These are phyloP conservation scores for Rhizopogon vulgaris DNA, from an alignment of 768 basidiomycete genomes.

Conservation along the genomic window DNA sequence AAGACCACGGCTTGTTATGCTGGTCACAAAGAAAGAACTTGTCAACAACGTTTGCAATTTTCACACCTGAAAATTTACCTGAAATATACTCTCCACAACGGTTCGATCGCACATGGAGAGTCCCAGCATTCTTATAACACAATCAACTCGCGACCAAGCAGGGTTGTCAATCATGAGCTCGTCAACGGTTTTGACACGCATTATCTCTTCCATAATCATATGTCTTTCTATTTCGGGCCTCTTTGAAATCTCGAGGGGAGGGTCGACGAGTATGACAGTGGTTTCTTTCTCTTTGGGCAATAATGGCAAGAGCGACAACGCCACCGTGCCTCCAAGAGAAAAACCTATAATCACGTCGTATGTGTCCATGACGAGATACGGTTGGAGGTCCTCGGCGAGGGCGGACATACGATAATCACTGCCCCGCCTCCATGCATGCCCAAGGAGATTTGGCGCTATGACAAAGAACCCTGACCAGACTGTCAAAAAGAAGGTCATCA, in stretches of 20 bases:
- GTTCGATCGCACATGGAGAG: slow-evolving; percentile 5
- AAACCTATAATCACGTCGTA: slow-evolving; percentile 15
- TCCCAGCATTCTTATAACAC: slow-evolving; percentile 8
- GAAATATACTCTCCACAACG: slow-evolving; percentile 3
- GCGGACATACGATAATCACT: slow-evolving; percentile 8
- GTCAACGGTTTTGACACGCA: slow-evolving; percentile 4
- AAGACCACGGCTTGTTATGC: slow-evolving; percentile 13
- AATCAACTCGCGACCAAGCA: slow-evolving; percentile 11
- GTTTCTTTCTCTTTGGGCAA: slow-evolving; percentile 2
- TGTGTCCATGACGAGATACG: slow-evolving; percentile 8
- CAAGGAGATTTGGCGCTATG: slow-evolving; percentile 12
- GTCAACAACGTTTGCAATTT: not conserved
- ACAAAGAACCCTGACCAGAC: slow-evolving; percentile 8
- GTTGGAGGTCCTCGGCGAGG: slow-evolving; percentile 10
- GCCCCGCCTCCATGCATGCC: slow-evolving; percentile 9
- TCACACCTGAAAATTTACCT: slow-evolving; percentile 1
- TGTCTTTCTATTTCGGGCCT: not conserved
- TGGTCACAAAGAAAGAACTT: not conserved
- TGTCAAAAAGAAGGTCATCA: not conserved
- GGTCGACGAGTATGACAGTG: slow-evolving; percentile 11
- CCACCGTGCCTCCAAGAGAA: slow-evolving; percentile 9
- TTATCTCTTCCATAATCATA: not conserved
- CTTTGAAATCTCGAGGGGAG: slow-evolving; percentile 3
- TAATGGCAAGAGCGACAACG: slow-evolving; percentile 8
- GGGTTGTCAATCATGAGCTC: slow-evolving; percentile 7